Evolutionary conservation across 345 rosid genomes (phyloP), one percentile per base, ranked within the genome.

Genomic region (Sisymbrium altissimum): DNA sequence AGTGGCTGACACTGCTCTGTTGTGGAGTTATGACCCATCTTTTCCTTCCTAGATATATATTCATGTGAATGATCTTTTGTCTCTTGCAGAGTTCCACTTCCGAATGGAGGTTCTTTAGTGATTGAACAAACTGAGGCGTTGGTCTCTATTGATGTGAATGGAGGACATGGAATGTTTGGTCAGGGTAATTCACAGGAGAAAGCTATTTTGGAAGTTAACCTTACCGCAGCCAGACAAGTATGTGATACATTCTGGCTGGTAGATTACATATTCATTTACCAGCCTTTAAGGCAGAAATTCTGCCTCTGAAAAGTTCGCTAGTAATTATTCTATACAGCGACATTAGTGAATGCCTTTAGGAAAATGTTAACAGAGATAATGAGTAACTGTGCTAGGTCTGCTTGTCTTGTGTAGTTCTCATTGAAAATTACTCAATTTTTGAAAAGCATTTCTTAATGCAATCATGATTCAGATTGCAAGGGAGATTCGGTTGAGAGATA

Each of bases 51-150:
- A 69, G 11, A 58, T 39, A 64, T 39, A 64, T 64, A 38, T 58
- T 40, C 53, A 49, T 52, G 61, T 53, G 57, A 66, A 32, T 52
- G 68, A 33, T 52, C n/a, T 70, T 65, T 58, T 43, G 52, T 18
- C 7, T 64, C 58, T 76, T 74, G 48, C 83, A 94, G 98, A 86
- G 97, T 94, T 77, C 83, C 87, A 64, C 91, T 94, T 60, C 85
- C 87, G 30, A 88, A 81, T 71, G 98, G 98, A 74, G 98, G 97
- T 71, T 91, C 97, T 74, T 72, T 94, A 80, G 95, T 94, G 79
- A 94, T 94, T 81, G 98, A 94, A 83, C 97, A 91, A 82, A 94
- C 98, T 0, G 98, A 94, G 86, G 98, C 98, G 40, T 85, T 94
- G 66, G 98, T 94, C 76, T 89, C 98, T 38, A 85, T 94, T 82